Base-by-base conservation (phyloP, 179 eudicot genomes). In the Spergularia azorica region DNA sequence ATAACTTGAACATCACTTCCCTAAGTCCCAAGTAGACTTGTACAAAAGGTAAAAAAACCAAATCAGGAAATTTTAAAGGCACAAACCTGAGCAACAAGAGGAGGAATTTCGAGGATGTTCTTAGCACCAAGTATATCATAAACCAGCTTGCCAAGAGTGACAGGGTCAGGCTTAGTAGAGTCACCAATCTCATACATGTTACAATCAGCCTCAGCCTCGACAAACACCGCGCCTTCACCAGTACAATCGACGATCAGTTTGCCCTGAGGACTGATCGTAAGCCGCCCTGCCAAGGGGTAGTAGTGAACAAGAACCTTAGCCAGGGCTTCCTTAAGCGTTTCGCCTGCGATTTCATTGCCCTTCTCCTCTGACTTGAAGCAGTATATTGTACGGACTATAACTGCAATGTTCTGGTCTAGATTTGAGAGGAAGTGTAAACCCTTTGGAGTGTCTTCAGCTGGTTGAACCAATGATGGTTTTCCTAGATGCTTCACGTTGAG, bases 171-270 rank as follows among this genome's bases (percentile, higher is more conserved):
- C 74, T 81, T 76, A 14, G 91, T 84, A 3, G 79, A 80, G 66
- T 88, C 88, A 0, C 89, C 91, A 12, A 86, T 79, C 20, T 81
- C 87, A 38, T 62, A 79, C 79, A 88, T 75, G 1, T 17, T 50
- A 63, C 89, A 83, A 38, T 84, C 83, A 2, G 91, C 89, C 57
- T 83, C 88, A 0, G 91, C 91, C 81, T 86, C 89, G 1, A 88
- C 83, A 17, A 88, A 88, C 6, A 86, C 86, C 15, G 87, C 89
- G 4, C 89, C 89, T 13, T 84, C 83, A 5, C 71, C 81, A 3
- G 73, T 86, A 75, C 91, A 88, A 51, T 88, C 83, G 5, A 88
- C 79, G 6, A 81, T 77, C 46, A 83, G 88, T 85, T 84, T 88
- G 3, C 86, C 88, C n/a, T 79, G 82, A 9, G 83, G 71, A 77